Conservation (phyloP, 2,329 filamentous ascomycete genomes). For the Rutstroemia sp. region DNA sequence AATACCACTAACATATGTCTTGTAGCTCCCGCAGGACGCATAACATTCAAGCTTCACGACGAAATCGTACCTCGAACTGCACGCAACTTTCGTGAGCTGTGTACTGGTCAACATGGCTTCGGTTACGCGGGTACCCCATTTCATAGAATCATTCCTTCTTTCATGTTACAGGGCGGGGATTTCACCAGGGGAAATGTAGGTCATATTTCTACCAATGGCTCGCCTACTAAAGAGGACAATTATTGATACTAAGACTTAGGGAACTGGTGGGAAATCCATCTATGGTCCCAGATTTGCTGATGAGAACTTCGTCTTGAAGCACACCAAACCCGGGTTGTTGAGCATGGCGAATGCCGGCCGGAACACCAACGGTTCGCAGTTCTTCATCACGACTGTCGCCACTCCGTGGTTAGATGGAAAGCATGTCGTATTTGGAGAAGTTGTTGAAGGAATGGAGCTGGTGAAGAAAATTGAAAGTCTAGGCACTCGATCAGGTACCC, state of each 20-base stretch:
- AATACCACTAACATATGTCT: background rate
- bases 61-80: slow-evolving; percentile 89
- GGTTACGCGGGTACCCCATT: slow-evolving; percentile 79
- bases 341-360: slow-evolving; percentile 94
- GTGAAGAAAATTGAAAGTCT: slow-evolving; percentile 56
- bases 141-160: slow-evolving; percentile 87
- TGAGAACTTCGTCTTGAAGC: slow-evolving; percentile 79
- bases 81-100: slow-evolving; percentile 91
- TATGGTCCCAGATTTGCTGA: slow-evolving; percentile 90
- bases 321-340: slow-evolving; percentile 68
- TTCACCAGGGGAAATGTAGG: slow-evolving; percentile 87
- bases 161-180: slow-evolving; percentile 96
- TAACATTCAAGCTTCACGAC: slow-evolving; percentile 78
- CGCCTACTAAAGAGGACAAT: too few species aligned
- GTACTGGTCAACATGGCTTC: slow-evolving; percentile 75
- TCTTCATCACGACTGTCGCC: slow-evolving; percentile 91
- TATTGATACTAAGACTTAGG: slow-evolving; percentile 41
- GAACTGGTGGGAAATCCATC: slow-evolving; percentile 82
- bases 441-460: slow-evolving; percentile 42
- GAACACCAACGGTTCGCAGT: slow-evolving; percentile 98
- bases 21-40: slow-evolving; percentile 47
- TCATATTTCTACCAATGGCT: background rate
- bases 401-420: slow-evolving; percentile 93
- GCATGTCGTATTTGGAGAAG: slow-evolving; percentile 88
- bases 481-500: slow-evolving; percentile 48